Conservation (phyloP, 1,284 basidiomycete genomes). For the Ceratobasidium sp. region DNA sequence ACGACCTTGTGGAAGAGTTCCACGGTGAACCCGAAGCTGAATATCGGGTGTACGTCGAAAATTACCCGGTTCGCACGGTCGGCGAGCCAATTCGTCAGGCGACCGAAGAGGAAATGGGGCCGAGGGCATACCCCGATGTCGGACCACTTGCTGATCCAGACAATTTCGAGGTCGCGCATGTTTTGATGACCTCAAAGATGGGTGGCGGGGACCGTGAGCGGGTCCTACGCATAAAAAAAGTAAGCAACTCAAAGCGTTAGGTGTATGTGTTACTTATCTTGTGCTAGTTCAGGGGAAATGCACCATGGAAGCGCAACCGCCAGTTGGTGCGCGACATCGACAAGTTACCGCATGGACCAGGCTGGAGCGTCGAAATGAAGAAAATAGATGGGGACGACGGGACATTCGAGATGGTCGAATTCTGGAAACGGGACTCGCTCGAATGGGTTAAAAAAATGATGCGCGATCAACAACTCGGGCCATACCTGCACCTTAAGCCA, state of each 20-base stretch:
- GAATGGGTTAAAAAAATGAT: background rate
- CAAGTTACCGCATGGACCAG: background rate
- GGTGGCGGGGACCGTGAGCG: background rate
- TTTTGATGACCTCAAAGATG: background rate
- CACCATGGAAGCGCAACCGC: constrained; percentile 5
- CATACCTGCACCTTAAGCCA: background rate
- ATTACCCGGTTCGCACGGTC: background rate
- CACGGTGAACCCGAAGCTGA: too few relatives aligned
- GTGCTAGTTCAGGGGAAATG: background rate
- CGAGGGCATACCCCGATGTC: constrained; percentile 3
- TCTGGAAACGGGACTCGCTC: constrained; percentile 6
- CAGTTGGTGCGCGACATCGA: constrained; percentile 8
- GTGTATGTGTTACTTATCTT: background rate
- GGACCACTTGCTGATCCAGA: constrained; percentile 1
- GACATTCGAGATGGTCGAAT: background rate
- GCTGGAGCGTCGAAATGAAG: background rate
- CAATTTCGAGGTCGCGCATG: constrained; percentile 7
- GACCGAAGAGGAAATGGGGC: background rate
- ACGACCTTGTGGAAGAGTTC: too few relatives aligned
- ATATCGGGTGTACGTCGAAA: background rate
- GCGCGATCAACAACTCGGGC: background rate
- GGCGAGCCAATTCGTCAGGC: constrained; percentile 2
- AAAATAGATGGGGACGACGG: background rate
- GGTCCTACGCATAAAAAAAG: background rate
- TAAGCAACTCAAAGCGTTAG: background rate